Evolutionary conservation across 2,329 filamentous ascomycete species (phyloP).

Genomic region (Cladosporium sp.): DNA sequence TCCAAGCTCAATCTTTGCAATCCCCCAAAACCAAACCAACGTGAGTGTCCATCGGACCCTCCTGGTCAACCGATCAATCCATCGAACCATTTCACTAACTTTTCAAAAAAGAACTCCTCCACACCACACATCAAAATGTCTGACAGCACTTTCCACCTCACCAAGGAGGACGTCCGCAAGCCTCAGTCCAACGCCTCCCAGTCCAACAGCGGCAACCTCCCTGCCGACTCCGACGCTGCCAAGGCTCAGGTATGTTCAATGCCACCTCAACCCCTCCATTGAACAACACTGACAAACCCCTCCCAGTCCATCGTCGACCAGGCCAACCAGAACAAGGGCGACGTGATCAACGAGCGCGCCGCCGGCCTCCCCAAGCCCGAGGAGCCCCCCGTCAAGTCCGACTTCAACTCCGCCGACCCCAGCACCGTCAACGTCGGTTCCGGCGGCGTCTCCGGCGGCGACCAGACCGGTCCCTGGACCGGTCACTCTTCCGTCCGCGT

Average conservation of each 20-base stretch:
- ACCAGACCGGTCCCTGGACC: slow-evolving; percentile 44
- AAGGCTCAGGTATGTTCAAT: slow-evolving; percentile 40
- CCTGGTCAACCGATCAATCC: background rate
- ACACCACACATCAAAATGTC: slow-evolving; percentile 24
- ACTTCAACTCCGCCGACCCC: slow-evolving; percentile 71
- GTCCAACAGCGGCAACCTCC: slow-evolving; percentile 38
- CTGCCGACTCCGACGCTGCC: slow-evolving; percentile 43
- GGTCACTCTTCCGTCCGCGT: slow-evolving; percentile 50
- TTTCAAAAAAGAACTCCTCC: background rate
- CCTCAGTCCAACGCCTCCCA: slow-evolving; percentile 39
- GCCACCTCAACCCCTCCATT: background rate
- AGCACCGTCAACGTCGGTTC: slow-evolving; percentile 67
- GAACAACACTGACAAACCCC: background rate
- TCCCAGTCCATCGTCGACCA: slow-evolving; percentile 25
- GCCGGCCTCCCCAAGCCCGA: slow-evolving; percentile 76
- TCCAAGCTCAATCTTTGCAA: background rate
- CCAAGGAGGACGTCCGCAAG: slow-evolving; percentile 48
- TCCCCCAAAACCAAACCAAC: background rate
- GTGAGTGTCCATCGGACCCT: too few relatives aligned
- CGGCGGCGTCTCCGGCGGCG: slow-evolving; percentile 51
- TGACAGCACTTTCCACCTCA: slow-evolving; percentile 44
- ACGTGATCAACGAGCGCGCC: slow-evolving; percentile 64
- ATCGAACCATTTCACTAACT: background rate
- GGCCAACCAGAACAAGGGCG: slow-evolving; percentile 47
- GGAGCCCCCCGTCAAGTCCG: slow-evolving; percentile 68